phyloP scores from a whole-genome alignment of 2,329 filamentous ascomycete genomes.

The Sporothrix euskadiensis region DNA sequence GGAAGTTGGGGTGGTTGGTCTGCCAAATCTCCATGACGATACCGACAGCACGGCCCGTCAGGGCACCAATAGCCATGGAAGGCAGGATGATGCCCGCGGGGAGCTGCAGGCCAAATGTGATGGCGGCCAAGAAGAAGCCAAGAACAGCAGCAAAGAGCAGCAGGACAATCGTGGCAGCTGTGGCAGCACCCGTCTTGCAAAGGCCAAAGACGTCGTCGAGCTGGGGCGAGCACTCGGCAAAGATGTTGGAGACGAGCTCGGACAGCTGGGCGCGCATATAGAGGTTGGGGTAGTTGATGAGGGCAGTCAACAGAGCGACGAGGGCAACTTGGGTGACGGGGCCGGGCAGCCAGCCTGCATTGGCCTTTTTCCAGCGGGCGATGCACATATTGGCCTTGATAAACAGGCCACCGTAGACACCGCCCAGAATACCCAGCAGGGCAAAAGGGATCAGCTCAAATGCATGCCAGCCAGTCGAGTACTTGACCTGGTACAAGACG shows the following conservation, averaged over 20 bases:
- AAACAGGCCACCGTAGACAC: slow-evolving; percentile 91
- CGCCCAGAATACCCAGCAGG: slow-evolving; percentile 82
- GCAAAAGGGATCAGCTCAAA: slow-evolving; percentile 91
- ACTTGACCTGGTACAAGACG: slow-evolving; percentile 93
- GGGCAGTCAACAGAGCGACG: slow-evolving; percentile 77
- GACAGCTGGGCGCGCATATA: slow-evolving; percentile 94
- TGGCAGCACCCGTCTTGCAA: slow-evolving; percentile 82
- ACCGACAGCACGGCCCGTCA: slow-evolving; percentile 85
- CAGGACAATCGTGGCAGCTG: slow-evolving; percentile 77
- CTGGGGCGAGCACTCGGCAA: slow-evolving; percentile 82
- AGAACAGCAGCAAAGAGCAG: slow-evolving; percentile 79
- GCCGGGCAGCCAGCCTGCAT: slow-evolving; percentile 60
- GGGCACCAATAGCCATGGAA: slow-evolving; percentile 91
- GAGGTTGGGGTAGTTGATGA: slow-evolving; percentile 93
- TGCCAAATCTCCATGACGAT: slow-evolving; percentile 90
- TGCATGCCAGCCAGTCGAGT: slow-evolving; percentile 86
- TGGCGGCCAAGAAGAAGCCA: slow-evolving; percentile 79
- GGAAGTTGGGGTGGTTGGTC: slow-evolving; percentile 70
- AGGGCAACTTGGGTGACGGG: slow-evolving; percentile 77
- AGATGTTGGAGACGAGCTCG: slow-evolving; percentile 87
- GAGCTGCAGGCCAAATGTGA: slow-evolving; percentile 92
- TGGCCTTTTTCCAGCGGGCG: slow-evolving; percentile 73
- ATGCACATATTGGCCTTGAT: slow-evolving; percentile 92
- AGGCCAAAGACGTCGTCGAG: slow-evolving; percentile 85
- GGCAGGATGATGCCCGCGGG: slow-evolving; percentile 94